Evolutionary conservation across 1,284 basidiomycete genomes (phyloP).

Genomic region (Flammula alnicola): DNA sequence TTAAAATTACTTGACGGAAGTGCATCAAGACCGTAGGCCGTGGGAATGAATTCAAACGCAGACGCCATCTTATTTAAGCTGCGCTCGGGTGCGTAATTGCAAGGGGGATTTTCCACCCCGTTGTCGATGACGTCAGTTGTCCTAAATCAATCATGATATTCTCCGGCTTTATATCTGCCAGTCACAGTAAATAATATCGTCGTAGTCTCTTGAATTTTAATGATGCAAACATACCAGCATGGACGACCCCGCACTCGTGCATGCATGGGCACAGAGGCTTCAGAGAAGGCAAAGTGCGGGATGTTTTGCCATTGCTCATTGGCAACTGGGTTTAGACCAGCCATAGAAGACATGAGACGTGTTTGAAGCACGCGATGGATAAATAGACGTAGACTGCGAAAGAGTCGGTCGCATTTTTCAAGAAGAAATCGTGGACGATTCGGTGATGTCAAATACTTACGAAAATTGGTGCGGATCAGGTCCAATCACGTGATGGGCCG

Average conservation of each 20-base stretch:
- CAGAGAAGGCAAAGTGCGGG: constrained; percentile 16
- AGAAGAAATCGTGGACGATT: no score
- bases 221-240: constrained; percentile 19
- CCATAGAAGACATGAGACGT: constrained; percentile 7
- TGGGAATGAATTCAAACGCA: constrained; percentile 7
- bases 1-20: constrained; percentile 15
- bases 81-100: constrained; percentile 12
- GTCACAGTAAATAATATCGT: neutral
- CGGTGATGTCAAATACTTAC: no score
- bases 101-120: constrained; percentile 14
- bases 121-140: constrained; percentile 5
- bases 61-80: constrained; percentile 15
- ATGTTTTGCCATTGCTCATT: constrained; percentile 5
- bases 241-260: constrained; percentile 20
- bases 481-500: no score
- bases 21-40: constrained; percentile 13
- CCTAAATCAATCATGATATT: constrained; percentile 20
- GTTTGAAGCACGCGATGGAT: neutral
- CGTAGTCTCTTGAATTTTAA: no score
- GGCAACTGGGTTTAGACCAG: constrained; percentile 1
- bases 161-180: constrained; percentile 24
- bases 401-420: no score
- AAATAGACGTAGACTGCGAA: no score
- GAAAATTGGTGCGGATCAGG: no score
- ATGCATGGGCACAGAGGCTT: constrained; percentile 23